Base-by-base conservation (phyloP, 495 filamentous ascomycete genomes). In the Letharia lupina region DNA sequence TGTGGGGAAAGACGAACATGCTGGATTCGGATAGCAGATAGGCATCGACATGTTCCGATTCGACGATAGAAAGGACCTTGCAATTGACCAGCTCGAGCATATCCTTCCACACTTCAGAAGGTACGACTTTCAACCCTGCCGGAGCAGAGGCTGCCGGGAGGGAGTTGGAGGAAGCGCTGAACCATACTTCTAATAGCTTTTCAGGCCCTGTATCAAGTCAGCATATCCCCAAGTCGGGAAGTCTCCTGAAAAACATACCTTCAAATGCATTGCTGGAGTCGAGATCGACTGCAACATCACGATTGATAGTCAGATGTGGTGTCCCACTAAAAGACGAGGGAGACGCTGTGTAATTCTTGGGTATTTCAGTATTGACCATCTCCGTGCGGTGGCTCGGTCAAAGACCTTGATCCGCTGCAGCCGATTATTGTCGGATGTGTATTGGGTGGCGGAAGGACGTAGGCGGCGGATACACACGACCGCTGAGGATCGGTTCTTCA, bases 1-100 rank as follows among this genome's bases (percentile, higher is more conserved):
- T 99, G 84, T 99, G 94, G 33, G 92, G 92, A 76, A 96, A 99
- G 70, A 99, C 92, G 75, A 99, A 99, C 93, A 99, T 90, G 86
- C 94, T 98, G 28, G 95, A 98, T 78, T 99, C 95, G 61, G 94
- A 98, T 62, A 99, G 84, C 42, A 99, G 85, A 72, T 99, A 99
- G 69, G 95, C 95, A 75, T 99, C 95, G 65, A 97, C 87, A 76
- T 95, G 86, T 68, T 96, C 91, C n/a, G 93, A 96, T 71, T 92
- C 86, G 61, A 99, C 84, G 68, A 96, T 86, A 15, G 95, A 99
- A 47, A 99, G 85, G 57, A 99, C 92, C 76, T 98, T 95, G 86
- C 95, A 99, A 73, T 96, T 93, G 78, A 99, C 95, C 66, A 96
- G 81, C 70, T 98, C 94, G 45, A 99, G 83, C 94, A 99, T 96